A percentile compares a stretch with the other conserved stretches of the same genome.
These are phyloP conservation scores for Kappamyces sp. DNA, from an alignment of 192 early-diverging fungal genomes.

Conservation along the genomic window DNA sequence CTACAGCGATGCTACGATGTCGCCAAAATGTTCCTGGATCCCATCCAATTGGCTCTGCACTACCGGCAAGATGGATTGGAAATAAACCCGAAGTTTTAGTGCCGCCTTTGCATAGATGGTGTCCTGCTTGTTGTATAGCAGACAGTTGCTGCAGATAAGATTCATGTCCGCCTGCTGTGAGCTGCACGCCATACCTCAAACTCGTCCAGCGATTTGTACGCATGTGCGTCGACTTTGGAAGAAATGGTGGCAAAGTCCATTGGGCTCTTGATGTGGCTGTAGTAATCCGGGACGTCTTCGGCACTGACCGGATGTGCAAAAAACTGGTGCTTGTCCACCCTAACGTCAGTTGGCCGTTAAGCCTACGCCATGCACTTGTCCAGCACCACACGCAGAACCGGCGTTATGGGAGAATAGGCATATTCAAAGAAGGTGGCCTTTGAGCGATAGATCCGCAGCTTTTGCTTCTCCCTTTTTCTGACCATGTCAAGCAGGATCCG, in stretches of 20 bases:
- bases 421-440: slow-evolving; percentile 62
- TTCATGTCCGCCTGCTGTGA: slow-evolving; percentile 54
- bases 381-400: slow-evolving; percentile 58
- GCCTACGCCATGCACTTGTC: slow-evolving; percentile 63
- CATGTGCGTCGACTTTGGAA: slow-evolving; percentile 45
- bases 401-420: slow-evolving; percentile 65
- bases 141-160: slow-evolving; percentile 67
- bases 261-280: slow-evolving; percentile 57
- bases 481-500: slow-evolving; percentile 79
- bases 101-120: slow-evolving; percentile 69
- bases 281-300: slow-evolving; percentile 70
- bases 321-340: slow-evolving; percentile 60
- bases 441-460: slow-evolving; percentile 38
- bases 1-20: too few species aligned
- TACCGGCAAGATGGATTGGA: background rate
- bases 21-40: too few species aligned
- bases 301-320: slow-evolving; percentile 66
- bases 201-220: slow-evolving; percentile 52
- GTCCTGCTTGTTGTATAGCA: slow-evolving; percentile 68
- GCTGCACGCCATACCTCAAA: slow-evolving; percentile 44
- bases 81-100: slow-evolving; percentile 37
- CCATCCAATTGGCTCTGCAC: too few species aligned
- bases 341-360: slow-evolving; percentile 13
- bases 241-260: slow-evolving; percentile 74
- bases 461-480: slow-evolving; percentile 44